Evolutionary conservation across 179 eudicot genomes (phyloP), one percentile per base, ranked within the genome.

Genomic region (Sideroxylon spinosum): DNA sequence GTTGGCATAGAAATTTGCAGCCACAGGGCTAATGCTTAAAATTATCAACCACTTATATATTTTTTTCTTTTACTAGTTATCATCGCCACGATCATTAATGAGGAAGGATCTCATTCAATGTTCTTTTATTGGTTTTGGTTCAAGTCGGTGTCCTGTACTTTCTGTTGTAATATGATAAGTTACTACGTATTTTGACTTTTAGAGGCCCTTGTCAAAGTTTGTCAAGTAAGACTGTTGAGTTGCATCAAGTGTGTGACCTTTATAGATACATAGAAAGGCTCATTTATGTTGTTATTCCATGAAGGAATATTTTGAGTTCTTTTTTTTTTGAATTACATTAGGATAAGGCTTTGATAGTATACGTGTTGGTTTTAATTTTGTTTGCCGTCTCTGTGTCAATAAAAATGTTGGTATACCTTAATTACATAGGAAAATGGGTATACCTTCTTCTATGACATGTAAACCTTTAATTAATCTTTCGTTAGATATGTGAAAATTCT

Each of bases 41-140:
- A 25, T 32, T 26, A 12, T 25, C 0, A 23, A 63, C 25, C 12
- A 28, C n/a, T 65, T 7, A 8, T 66, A 14, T 52, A 8, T 50
- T 2, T 52, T 52, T 14, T 52, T 52, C 56, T 52, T 52, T 14
- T 1, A 9, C 3, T 66, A 66, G 46, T 66, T 0, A 7, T 28
- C 23, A 44, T 49, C 14, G 10, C 17, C 14, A 10, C 37, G 9
- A 68, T 44, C 53, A 19, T 48, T 68, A 44, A 19, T 20, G 28
- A n/a, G 53, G 75, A 79, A 50, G 19, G 59, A 71, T 13, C 11
- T 71, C 37, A 17, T 50, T 71, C 6, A 20, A 71, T 4, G 4
- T 64, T 68, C 77, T 22, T 32, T 62, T 12, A 8, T 75, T 23
- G 7, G 64, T 74, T 64, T 52, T 17, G 14, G 76, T 53, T 73